A percentile compares a stretch with the other conserved stretches of the same genome.
phyloP scores from a whole-genome alignment of 441 rosid genomes.

The Omphalea diandra region DNA sequence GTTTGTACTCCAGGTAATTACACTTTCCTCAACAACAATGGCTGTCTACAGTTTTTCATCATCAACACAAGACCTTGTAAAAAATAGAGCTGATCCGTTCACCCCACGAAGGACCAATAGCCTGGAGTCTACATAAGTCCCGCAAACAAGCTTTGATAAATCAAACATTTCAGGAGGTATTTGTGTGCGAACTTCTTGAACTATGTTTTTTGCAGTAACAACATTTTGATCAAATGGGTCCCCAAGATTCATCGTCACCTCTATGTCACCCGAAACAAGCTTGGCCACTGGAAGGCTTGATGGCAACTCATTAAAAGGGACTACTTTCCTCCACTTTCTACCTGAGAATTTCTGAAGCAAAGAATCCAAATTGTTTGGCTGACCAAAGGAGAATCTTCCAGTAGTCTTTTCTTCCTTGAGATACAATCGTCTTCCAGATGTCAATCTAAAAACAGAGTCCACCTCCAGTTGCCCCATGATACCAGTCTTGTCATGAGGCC shows the following conservation, averaged over 20 bases:
- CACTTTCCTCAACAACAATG: too few species aligned
- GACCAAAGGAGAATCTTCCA: slow-evolving; percentile 48
- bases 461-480: slow-evolving; percentile 56
- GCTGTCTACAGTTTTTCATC: slow-evolving; percentile 10
- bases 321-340: slow-evolving; percentile 66
- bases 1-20: too few species aligned
- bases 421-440: slow-evolving; percentile 69
- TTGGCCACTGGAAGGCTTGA: slow-evolving; percentile 83
- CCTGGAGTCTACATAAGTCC: slow-evolving; percentile 77
- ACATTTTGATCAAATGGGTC: slow-evolving; percentile 36
- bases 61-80: slow-evolving; percentile 42
- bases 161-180: slow-evolving; percentile 91
- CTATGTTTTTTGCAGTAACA: slow-evolving; percentile 43
- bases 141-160: slow-evolving; percentile 70
- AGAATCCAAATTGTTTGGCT: slow-evolving; percentile 44
- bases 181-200: slow-evolving; percentile 70
- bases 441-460: slow-evolving; percentile 51
- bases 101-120: slow-evolving; percentile 74
- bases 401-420: slow-evolving; percentile 63
- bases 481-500: slow-evolving; percentile 84
- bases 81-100: slow-evolving; percentile 81
- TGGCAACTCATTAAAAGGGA: slow-evolving; percentile 80
- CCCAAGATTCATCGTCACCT: slow-evolving; percentile 51
- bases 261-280: slow-evolving; percentile 59
- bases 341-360: slow-evolving; percentile 53